Evolutionary conservation across 169 alveolate species (phyloP).

Genomic region (Plasmodium malariae): DNA sequence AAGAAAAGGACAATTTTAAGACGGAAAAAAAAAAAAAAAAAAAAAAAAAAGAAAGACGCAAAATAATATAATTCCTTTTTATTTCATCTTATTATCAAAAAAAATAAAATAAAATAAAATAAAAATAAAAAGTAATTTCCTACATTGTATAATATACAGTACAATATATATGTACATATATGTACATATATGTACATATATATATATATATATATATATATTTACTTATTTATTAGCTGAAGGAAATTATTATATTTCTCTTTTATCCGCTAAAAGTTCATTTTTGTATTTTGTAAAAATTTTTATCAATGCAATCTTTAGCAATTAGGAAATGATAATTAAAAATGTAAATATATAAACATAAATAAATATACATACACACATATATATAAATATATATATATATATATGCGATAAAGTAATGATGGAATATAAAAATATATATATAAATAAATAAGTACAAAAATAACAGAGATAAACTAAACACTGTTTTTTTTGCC

Average conservation of each 20-base stretch:
- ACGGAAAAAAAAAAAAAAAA: too few species aligned
- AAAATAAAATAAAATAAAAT: too few species aligned
- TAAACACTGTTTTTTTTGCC: constrained; percentile 16
- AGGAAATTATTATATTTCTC: not conserved
- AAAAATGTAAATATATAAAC: constrained; percentile 9
- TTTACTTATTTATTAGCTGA: too few species aligned
- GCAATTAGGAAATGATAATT: constrained; percentile 57
- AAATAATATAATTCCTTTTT: not conserved
- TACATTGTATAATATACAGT: too few species aligned
- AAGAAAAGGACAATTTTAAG: not conserved
- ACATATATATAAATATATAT: constrained; percentile 17
- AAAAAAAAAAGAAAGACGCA: not conserved
- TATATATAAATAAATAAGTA: not conserved
- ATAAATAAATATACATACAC: not conserved
- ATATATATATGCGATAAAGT: constrained; percentile 10
- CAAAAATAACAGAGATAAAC: constrained; percentile 51
- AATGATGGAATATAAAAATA: not conserved
- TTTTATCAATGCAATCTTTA: constrained; percentile 31
- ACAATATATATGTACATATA: too few species aligned
- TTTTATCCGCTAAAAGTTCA: constrained; percentile 10
- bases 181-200: too few species aligned
- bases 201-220: too few species aligned
- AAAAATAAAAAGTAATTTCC: not conserved
- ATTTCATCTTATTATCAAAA: too few species aligned
- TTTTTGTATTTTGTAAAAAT: too few species aligned